phyloP scores from a whole-genome alignment of 768 basidiomycete genomes.

The Crepidotus variabilis region DNA sequence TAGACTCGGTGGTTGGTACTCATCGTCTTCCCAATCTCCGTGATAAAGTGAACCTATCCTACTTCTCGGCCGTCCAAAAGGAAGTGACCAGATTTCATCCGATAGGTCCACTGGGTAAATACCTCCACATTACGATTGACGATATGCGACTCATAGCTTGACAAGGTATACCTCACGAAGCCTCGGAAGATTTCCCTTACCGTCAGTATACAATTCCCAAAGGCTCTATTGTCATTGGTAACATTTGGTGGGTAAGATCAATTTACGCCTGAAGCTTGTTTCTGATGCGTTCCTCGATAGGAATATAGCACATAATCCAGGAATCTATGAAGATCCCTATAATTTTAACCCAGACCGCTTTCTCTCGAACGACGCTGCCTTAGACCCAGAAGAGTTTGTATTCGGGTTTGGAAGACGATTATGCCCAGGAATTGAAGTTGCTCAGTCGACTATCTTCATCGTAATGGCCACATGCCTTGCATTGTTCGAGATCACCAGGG shows the following conservation, averaged over 20 bases:
- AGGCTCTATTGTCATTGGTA: neutral
- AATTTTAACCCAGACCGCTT: neutral
- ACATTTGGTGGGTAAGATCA: neutral
- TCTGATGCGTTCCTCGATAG: neutral
- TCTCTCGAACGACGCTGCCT: neutral
- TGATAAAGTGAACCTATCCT: slow-evolving; percentile 56
- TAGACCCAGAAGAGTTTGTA: neutral
- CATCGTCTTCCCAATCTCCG: slow-evolving; percentile 56
- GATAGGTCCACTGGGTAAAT: neutral
- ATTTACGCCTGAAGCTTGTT: neutral
- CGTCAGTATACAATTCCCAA: neutral
- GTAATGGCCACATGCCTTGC: slow-evolving; percentile 27
- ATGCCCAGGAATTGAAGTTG: slow-evolving; percentile 34
- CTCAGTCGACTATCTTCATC: slow-evolving; percentile 22
- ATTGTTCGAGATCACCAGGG: slow-evolving; percentile 26
- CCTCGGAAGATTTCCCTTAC: neutral
- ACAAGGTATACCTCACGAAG: neutral
- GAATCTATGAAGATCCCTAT: neutral
- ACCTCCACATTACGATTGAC: neutral
- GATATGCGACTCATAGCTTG: neutral
- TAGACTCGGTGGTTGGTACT: slow-evolving; percentile 55
- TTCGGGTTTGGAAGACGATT: slow-evolving; percentile 13
- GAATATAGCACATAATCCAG: neutral
- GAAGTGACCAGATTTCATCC: neutral
- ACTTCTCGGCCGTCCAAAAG: slow-evolving; percentile 17